Percentiles rank a stretch among this genome's conserved stretches.
phyloP scores from a whole-genome alignment of 768 basidiomycete species.

The Cystobasidium tubakii region DNA sequence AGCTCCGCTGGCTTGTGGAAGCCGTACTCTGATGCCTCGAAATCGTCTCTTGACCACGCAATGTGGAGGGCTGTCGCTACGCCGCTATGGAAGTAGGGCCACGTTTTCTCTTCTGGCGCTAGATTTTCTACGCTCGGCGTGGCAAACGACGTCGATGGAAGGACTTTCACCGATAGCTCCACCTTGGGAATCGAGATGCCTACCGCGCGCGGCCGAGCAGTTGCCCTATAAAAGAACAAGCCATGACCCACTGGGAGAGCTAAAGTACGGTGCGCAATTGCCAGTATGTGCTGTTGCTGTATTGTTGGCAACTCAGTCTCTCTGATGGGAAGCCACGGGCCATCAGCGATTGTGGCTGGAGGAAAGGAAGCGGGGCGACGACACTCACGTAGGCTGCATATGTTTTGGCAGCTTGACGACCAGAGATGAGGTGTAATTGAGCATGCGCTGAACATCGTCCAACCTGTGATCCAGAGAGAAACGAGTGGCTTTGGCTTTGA shows the following conservation, averaged over 20 bases:
- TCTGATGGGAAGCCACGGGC: background rate
- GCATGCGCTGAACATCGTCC: conserved; percentile 83
- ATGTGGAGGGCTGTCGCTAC: conserved; percentile 85
- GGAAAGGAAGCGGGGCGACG: background rate
- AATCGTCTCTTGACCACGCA: conserved; percentile 63
- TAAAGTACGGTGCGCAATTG: conserved; percentile 80
- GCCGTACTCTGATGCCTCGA: conserved; percentile 87
- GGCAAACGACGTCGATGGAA: conserved; percentile 46
- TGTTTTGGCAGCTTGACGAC: conserved; percentile 54
- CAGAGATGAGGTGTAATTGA: conserved; percentile 70
- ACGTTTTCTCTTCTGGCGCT: conserved; percentile 62
- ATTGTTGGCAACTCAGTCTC: conserved; percentile 53
- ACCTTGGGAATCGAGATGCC: conserved; percentile 47
- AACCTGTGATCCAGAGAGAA: conserved; percentile 84
- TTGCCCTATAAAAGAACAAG: conserved; percentile 81
- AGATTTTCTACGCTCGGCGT: conserved; percentile 40
- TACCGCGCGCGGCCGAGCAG: conserved; percentile 60
- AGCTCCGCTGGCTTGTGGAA: conserved; percentile 89
- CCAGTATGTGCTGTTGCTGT: conserved; percentile 71
- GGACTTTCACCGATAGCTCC: conserved; percentile 49
- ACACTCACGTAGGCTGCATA: background rate
- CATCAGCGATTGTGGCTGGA: background rate
- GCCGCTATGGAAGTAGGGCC: conserved; percentile 98
- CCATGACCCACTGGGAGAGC: conserved; percentile 83
- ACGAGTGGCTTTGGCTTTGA: conserved; percentile 60